Evolutionary conservation across 1,284 basidiomycete species (phyloP), one percentile per base, ranked within the genome.

Genomic region (Rhodotorula sp.): DNA sequence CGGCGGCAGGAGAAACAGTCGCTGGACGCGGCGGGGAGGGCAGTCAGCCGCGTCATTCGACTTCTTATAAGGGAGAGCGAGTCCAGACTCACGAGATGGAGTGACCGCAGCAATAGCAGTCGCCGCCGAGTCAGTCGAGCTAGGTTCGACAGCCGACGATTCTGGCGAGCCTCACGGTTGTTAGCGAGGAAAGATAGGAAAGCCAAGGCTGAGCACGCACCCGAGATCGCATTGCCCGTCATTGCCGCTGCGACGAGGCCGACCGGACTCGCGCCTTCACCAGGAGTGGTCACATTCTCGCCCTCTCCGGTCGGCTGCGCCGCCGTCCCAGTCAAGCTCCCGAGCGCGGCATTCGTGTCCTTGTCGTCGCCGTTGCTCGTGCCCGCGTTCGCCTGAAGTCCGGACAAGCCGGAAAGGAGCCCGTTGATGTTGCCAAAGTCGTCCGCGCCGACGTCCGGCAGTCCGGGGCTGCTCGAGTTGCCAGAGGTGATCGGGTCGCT

Each of bases 381-480:
- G 17, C 53, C 53, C 12, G 53, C 53, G 53, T 54, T 29, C 53
- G n/a, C 17, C 26, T 54, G 53, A 5, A 54, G 53, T 15, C 53
- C 53, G n/a, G 53, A 26, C 14, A 54, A 26, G n/a, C 53, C 53
- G 6, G 53, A 54, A 5, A 54, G 53, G n/a, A 54, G 26, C 14
- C 29, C 53, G 26, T 29, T 29, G 26, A 54, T 29, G 14, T 26
- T 26, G 7, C 53, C 53, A 30, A 54, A 30, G 57, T 22, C 30
- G 54, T 60, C 62, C 18, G 68, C 48, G 20, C 60, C 66, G 46
- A 26, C 22, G 1, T 62, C 66, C 48, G 22, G 72, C 26, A 46
- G 63, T 65, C 75, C 75, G 75, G 65, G 37, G 10, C 37, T 42
- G 37, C 37, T 77, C 75, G 51, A 54, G 26, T 51, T 24, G 55